phyloP scores from a whole-genome alignment of 1,284 basidiomycete species.

The Phellopilus nigrolimitatus region DNA sequence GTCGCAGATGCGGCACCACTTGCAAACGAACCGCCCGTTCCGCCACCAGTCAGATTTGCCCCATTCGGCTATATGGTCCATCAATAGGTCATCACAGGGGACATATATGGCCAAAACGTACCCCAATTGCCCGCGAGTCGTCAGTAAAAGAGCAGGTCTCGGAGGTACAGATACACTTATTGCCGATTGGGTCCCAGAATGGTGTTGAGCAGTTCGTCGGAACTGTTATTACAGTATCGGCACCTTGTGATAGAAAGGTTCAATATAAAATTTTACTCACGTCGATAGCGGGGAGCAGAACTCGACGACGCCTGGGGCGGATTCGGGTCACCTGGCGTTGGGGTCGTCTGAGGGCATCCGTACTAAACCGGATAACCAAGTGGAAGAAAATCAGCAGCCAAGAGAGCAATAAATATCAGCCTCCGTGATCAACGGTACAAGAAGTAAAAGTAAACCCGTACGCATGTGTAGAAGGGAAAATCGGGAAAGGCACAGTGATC shows the following conservation, averaged over 20 bases:
- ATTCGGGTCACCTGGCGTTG: conserved; percentile 57
- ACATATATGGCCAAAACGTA: conserved; percentile 32
- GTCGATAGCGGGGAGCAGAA: conserved; percentile 44
- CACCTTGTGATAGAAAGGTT: not conserved
- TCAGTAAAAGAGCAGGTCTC: conserved; percentile 57
- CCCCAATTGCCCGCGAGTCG: conserved; percentile 61
- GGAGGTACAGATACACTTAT: conserved; percentile 58
- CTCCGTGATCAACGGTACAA: no score
- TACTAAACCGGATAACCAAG: conserved; percentile 40
- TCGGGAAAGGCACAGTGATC: conserved; percentile 61
- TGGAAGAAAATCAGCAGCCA: not conserved
- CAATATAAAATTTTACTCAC: conserved; percentile 35
- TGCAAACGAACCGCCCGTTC: conserved; percentile 34
- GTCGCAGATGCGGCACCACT: conserved; percentile 26
- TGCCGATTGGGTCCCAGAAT: conserved; percentile 72
- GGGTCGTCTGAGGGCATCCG: conserved; percentile 58
- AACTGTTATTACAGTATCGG: conserved; percentile 35
- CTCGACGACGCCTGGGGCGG: conserved; percentile 46
- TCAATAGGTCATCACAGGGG: not conserved
- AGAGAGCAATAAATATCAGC: not conserved
- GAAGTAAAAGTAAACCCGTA: conserved; percentile 35
- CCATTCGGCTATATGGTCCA: conserved; percentile 52
- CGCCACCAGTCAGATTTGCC: conserved; percentile 62
- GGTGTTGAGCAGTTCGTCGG: conserved; percentile 72
- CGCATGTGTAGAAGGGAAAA: conserved; percentile 76